Percentiles rank a stretch among this genome's conserved stretches.
Conservation (phyloP, 495 filamentous ascomycete genomes). For the Xylaria curta region DNA sequence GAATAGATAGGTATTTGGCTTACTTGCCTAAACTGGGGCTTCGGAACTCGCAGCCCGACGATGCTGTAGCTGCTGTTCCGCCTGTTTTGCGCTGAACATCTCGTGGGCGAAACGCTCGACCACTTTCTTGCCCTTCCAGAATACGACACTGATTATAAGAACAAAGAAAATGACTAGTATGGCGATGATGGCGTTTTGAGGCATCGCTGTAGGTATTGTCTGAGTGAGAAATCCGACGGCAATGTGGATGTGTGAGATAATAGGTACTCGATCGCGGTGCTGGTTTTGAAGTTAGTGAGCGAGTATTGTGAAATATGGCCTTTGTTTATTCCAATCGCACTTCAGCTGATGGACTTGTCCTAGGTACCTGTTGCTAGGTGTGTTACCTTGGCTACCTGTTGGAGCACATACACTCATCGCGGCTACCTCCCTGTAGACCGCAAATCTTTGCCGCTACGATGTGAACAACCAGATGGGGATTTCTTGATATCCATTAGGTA, state of each 20-base stretch:
- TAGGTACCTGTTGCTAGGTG: not conserved
- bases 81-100: constrained; percentile 28
- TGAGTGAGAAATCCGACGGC: not conserved
- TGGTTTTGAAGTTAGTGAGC: not conserved
- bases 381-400: not conserved
- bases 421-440: not conserved
- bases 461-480: not conserved
- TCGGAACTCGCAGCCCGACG: not conserved
- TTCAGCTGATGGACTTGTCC: not conserved
- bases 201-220: constrained; percentile 15
- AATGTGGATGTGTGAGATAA: not conserved
- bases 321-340: not conserved
- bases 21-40: constrained; percentile 1
- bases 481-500: not conserved
- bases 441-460: not conserved
- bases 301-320: not conserved
- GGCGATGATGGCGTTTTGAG: constrained; percentile 25
- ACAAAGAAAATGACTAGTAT: constrained; percentile 27
- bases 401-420: not conserved
- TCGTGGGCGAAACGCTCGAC: constrained; percentile 23
- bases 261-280: not conserved
- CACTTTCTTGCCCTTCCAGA: constrained; percentile 23
- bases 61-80: not conserved
- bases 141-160: not conserved
- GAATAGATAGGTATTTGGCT: too few species aligned